Evolutionary conservation across 805 yeast genomes (phyloP), one percentile per base, ranked within the genome.

Genomic region (Barnettozyma pratensis): DNA sequence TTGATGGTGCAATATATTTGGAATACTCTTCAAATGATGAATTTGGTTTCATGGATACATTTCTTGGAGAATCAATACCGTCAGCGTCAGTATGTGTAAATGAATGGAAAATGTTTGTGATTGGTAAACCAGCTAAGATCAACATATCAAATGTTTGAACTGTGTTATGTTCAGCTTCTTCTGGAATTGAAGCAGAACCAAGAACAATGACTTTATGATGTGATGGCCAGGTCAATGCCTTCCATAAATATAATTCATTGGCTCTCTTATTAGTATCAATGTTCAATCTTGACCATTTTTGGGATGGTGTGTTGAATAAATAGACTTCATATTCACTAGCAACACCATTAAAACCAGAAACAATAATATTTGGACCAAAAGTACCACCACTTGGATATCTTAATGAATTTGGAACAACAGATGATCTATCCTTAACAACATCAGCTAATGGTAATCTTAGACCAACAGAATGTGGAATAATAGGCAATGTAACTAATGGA

Each of bases 211-310:
- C 80, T 60, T 80, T 81, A 59, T 86, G 92, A 63, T 86, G 95
- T 1, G 91, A 83, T 32, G 75, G 76, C 95, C 95, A 86, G 1
- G 80, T 80, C 64, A 76, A 81, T 0, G 85, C 80, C 52, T 80
- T 82, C 79, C 87, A 80, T 44, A 83, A 73, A 45, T 84, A 67
- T 57, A 83, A 87, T 3, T 77, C 71, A 11, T 37, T 42, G 6
- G 58, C 56, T 26, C 47, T 54, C 42, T 75, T 72, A 56, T 83
- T 70, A 61, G 74, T 71, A 39, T 74, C 73, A 12, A 76, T 66
- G 52, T 79, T 82, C 27, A 86, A 63, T 47, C 81, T 69, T 0
- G 85, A 76, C 91, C 92, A 85, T 53, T 76, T 77, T 1, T 74
- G 73, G 0, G 85, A 72, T 0, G 79, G 77, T 30, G 69, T 70